Evolutionary conservation across 352 stramenopile species (phyloP).

Genomic region (Phytophthora lateralis): DNA sequence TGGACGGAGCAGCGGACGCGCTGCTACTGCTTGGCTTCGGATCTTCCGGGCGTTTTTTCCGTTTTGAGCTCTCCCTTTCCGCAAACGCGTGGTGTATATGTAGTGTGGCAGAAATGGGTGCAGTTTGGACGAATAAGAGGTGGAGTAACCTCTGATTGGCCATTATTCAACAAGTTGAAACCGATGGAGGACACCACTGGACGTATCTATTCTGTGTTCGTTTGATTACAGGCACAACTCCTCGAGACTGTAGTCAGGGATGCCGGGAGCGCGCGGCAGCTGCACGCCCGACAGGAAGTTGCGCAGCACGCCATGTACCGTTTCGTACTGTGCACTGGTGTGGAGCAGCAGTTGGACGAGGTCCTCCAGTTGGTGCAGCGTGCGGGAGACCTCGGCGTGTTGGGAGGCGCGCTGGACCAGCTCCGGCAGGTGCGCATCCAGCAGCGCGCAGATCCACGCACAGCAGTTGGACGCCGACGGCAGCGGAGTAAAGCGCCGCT

Average conservation of each 20-base stretch:
- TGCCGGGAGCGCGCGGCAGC: constrained; percentile 63
- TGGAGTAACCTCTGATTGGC: not conserved
- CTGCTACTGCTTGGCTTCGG: constrained; percentile 12
- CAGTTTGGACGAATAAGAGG: not conserved
- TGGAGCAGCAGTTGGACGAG: constrained; percentile 64
- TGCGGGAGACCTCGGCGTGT: constrained; percentile 40
- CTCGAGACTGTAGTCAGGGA: constrained; percentile 83
- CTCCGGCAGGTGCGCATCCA: constrained; percentile 74
- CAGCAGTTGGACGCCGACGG: constrained; percentile 58
- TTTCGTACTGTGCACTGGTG: constrained; percentile 64
- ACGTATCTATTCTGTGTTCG: constrained; percentile 32
- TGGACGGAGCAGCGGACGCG: not conserved
- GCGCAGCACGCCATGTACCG: constrained; percentile 72
- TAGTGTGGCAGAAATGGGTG: not conserved
- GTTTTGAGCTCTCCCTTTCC: constrained; percentile 21
- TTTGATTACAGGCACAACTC: constrained; percentile 63
- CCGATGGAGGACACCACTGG: constrained; percentile 3
- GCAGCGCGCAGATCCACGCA: constrained; percentile 72
- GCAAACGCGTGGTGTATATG: not conserved
- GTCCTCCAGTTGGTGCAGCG: constrained; percentile 55
- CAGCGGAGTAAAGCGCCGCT: constrained; percentile 39
- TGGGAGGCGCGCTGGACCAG: constrained; percentile 67
- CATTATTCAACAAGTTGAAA: constrained; percentile 6
- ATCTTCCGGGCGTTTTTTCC: constrained; percentile 34
- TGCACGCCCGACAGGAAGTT: constrained; percentile 81